These are phyloP conservation scores for Tylopilus felleus DNA, from an alignment of 768 basidiomycete species.

Conservation along the genomic window DNA sequence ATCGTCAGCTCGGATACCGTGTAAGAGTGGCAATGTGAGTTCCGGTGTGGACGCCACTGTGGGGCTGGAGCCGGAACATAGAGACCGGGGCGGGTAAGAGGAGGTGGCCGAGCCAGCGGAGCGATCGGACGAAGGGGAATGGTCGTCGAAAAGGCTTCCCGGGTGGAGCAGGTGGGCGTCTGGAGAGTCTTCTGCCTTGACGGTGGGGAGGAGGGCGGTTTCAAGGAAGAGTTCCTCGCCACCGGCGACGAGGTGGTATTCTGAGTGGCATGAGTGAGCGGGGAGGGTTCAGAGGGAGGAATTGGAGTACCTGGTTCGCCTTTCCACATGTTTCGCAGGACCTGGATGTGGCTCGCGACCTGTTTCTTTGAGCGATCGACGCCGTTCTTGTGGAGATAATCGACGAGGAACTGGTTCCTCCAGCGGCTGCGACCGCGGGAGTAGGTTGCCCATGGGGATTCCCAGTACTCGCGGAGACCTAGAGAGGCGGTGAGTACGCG, in stretches of 20 bases:
- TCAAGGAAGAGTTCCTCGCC: constrained; percentile 69
- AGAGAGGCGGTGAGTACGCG: constrained; percentile 4
- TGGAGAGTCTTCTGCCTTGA: constrained; percentile 56
- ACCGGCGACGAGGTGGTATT: constrained; percentile 76
- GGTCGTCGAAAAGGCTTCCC: constrained; percentile 30
- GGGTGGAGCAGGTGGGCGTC: constrained; percentile 42
- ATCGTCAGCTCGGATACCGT: constrained; percentile 27
- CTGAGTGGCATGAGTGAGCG: constrained; percentile 33
- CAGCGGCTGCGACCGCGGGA: constrained; percentile 75
- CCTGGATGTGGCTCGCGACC: constrained; percentile 87
- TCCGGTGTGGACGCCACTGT: constrained; percentile 22
- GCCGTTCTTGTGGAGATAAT: constrained; percentile 67
- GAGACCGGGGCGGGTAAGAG: constrained; percentile 24
- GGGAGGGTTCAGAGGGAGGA: neutral
- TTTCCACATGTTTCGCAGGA: constrained; percentile 85
- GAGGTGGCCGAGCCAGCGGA: constrained; percentile 31
- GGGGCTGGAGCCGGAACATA: constrained; percentile 25
- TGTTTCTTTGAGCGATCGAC: constrained; percentile 81
- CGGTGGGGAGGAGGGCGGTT: constrained; percentile 42
- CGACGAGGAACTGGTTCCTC: constrained; percentile 85
- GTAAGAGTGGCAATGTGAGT: constrained; percentile 22
- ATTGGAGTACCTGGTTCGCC: constrained; percentile 60
- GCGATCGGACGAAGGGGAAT: constrained; percentile 32
- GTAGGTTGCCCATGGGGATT: constrained; percentile 77
- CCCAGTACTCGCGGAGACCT: constrained; percentile 79